Base-by-base conservation (phyloP, 768 basidiomycete species). In the Russula dissimulans region DNA sequence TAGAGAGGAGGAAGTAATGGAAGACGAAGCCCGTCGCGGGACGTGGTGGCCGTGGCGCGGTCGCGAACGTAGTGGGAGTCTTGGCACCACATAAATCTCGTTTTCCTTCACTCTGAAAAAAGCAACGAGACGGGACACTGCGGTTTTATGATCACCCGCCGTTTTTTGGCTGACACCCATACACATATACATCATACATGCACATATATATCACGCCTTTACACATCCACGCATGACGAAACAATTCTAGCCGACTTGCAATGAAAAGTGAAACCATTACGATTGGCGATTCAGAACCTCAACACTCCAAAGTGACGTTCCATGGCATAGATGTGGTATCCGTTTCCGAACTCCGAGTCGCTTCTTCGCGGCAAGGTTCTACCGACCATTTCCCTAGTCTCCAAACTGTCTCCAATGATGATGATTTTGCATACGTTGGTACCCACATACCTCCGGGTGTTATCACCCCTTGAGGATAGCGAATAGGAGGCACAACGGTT, bases 1-100 rank as follows among this genome's bases (percentile, higher is more conserved):
- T 29, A 71, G 72, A 41, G 74, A 76, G 50, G 78, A 76, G 17
- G 71, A 65, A 5, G n/a, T 17, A 17, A 42, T 39, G 5, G 60
- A 57, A 18, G 60, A 61, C 0, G 60, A 61, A 11, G 43, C 41
- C 9, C 56, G 22, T 17, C 44, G 56, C 32, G 60, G 56, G 8
- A 36, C 34, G 11, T 61, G 60, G 60, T 61, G 60, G 60, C 60
- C 54, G 12, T 61, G 60, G 60, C 50, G 45, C 8, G 60, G 49
- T 6, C 60, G 56, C 51, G 26, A 44, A 9, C 60, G 60, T 8
- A 61, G 60, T 10, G 60, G 56, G 26, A 61, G 56, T 18, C 60
- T 61, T 17, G 18, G 12, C 14, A 17, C 49, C 3, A 12, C 50
- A 36, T 61, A 50, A 53, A 5, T 43, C 18, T 8, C n/a, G n/a